Evolutionary conservation across 2,329 filamentous ascomycete species (phyloP).

Genomic region (Lithohypha guttulata): DNA sequence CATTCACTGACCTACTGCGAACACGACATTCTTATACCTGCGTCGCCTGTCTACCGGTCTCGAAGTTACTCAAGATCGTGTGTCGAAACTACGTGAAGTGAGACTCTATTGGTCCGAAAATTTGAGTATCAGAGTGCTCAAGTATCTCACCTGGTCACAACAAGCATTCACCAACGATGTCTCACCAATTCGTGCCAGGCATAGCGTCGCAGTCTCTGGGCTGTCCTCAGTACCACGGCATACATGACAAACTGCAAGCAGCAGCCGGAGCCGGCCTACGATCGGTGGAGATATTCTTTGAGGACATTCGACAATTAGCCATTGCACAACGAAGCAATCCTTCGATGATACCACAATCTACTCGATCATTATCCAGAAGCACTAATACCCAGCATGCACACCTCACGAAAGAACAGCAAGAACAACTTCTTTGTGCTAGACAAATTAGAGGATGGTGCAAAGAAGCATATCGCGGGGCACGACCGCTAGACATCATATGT

Average conservation of each 20-base stretch:
- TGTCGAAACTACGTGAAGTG: no score
- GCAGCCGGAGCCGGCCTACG: constrained; percentile 54
- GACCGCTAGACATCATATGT: constrained; percentile 16
- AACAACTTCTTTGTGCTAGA: constrained; percentile 13
- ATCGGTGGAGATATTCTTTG: constrained; percentile 67
- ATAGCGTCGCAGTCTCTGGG: constrained; percentile 72
- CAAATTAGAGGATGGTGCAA: constrained; percentile 17
- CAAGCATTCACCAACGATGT: constrained; percentile 14
- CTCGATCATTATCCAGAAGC: constrained; percentile 5
- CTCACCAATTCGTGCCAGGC: constrained; percentile 34
- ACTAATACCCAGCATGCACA: constrained; percentile 10
- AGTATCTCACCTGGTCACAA: no score
- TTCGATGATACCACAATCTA: constrained; percentile 4
- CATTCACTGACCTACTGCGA: no score
- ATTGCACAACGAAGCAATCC: not conserved
- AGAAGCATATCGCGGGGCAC: not conserved
- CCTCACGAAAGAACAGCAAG: constrained; percentile 13
- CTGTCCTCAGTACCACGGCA: constrained; percentile 57
- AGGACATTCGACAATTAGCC: constrained; percentile 59
- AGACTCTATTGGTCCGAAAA: no score
- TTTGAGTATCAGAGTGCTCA: no score
- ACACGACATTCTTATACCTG: no score
- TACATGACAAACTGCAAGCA: constrained; percentile 57
- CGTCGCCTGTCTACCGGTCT: no score
- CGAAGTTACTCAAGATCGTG: no score